Percentiles rank a stretch among this genome's conserved stretches.
Evolutionary conservation across 2,329 filamentous ascomycete genomes (phyloP).

Genomic region (Aspergillus sp.): DNA sequence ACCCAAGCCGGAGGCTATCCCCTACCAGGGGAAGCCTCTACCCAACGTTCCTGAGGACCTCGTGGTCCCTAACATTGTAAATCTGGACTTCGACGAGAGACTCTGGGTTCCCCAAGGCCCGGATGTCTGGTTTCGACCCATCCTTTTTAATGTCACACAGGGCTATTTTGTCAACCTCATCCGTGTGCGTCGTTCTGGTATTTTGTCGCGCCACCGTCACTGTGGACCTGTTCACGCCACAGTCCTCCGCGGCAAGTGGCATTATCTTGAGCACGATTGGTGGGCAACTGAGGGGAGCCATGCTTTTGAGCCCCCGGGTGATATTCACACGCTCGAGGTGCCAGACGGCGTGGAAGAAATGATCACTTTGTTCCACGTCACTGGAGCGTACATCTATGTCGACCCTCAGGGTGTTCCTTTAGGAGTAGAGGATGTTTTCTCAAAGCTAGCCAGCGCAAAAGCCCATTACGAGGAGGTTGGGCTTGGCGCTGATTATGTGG

Average conservation of each 20-base stretch:
- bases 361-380: constrained; percentile 32
- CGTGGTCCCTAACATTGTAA: no score
- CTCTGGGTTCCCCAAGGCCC: no score
- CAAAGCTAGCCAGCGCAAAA: constrained; percentile 3
- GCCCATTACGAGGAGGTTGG: constrained; percentile 4
- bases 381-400: constrained; percentile 32
- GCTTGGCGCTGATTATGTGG: constrained; percentile 1
- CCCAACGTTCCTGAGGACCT: no score
- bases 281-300: constrained; percentile 33
- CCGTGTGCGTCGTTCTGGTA: constrained; percentile 18
- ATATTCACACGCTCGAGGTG: no score
- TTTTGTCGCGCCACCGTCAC: no score
- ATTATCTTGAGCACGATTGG: constrained; percentile 33
- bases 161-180: no score
- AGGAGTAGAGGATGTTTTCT: constrained; percentile 5
- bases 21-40: no score
- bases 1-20: no score
- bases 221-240: constrained; percentile 30
- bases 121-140: no score
- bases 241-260: constrained; percentile 28
- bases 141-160: no score
- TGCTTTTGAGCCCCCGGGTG: constrained; percentile 31
- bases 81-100: no score
- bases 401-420: constrained; percentile 24
- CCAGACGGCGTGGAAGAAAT: constrained; percentile 31